A percentile compares a stretch with the other conserved stretches of the same genome.
Evolutionary conservation across 192 early-diverging fungal genomes (phyloP).

Genomic region (Coemansia umbellata): DNA sequence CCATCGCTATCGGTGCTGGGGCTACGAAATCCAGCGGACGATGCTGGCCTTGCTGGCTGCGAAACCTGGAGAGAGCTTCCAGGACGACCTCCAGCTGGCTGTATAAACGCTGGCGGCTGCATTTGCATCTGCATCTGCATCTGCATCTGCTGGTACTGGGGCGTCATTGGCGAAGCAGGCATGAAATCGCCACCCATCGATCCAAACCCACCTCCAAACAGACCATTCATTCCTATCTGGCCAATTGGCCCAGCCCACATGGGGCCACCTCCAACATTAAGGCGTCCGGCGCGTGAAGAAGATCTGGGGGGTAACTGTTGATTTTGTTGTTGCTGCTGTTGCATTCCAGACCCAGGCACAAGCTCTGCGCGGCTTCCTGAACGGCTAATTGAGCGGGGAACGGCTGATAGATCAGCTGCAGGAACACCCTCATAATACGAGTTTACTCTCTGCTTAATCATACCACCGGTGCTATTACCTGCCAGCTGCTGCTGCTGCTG

Average conservation of each 20-base stretch:
- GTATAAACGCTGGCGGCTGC: conserved; percentile 12
- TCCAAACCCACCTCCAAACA: conserved; percentile 49
- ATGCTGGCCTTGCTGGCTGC: conserved; percentile 30
- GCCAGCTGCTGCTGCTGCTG: conserved; percentile 19
- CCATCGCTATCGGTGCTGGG: conserved; percentile 15
- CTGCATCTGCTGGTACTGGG: conserved; percentile 14
- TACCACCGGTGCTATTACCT: conserved; percentile 9
- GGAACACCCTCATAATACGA: conserved; percentile 31
- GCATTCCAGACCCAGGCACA: background rate
- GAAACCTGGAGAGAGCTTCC: conserved; percentile 40
- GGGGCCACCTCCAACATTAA: conserved; percentile 7
- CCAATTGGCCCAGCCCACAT: conserved; percentile 32
- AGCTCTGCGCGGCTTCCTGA: conserved; percentile 44
- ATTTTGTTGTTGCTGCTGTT: conserved; percentile 15
- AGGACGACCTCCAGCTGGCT: conserved; percentile 18
- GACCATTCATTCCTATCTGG: conserved; percentile 21
- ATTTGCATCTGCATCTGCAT: conserved; percentile 2
- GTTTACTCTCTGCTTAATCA: conserved; percentile 24
- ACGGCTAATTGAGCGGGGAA: conserved; percentile 27
- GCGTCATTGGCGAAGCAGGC: conserved; percentile 21
- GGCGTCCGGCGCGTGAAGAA: conserved; percentile 30
- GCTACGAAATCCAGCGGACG: conserved; percentile 34
- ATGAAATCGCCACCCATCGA: conserved; percentile 32
- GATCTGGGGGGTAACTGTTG: conserved; percentile 23
- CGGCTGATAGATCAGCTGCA: conserved; percentile 18